Evolutionary conservation across 169 alveolate species (phyloP).

Genomic region (Plasmodium fragile): DNA sequence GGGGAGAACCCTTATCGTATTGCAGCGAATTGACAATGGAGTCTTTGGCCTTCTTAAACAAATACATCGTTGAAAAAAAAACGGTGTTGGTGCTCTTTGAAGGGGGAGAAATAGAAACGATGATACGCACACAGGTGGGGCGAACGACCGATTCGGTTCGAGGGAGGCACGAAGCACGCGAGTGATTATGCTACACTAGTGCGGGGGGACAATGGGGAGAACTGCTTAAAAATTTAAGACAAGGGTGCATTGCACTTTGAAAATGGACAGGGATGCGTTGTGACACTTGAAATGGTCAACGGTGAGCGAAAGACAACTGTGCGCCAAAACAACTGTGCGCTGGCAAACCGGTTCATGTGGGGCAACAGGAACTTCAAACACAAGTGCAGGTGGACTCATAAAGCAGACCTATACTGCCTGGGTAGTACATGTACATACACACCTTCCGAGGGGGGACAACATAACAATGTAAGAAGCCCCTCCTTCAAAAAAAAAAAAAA

Average conservation of each 20-base stretch:
- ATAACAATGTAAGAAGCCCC: background rate
- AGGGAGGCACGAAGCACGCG: background rate
- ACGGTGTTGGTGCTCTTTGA: background rate
- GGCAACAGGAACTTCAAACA: background rate
- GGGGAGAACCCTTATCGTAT: conserved; percentile 37
- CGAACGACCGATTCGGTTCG: background rate
- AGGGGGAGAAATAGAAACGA: background rate
- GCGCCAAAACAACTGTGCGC: background rate
- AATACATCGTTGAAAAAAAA: conserved; percentile 17
- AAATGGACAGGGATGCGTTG: background rate
- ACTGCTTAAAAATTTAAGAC: background rate
- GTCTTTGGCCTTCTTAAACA: conserved; percentile 70
- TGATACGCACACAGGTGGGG: background rate
- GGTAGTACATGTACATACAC: conserved; percentile 30
- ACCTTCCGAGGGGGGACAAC: conserved; percentile 7
- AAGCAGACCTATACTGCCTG: background rate
- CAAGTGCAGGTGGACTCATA: background rate
- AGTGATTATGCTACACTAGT: background rate
- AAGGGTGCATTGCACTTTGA: background rate
- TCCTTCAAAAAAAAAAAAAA: background rate
- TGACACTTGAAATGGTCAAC: background rate
- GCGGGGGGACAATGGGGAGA: background rate
- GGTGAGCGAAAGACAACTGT: background rate
- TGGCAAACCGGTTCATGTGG: background rate
- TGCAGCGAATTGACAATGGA: conserved; percentile 43